Percentiles rank a stretch among this genome's conserved stretches.
These are phyloP conservation scores for Tuber melanosporum DNA, from an alignment of 495 filamentous ascomycete genomes.

Conservation along the genomic window DNA sequence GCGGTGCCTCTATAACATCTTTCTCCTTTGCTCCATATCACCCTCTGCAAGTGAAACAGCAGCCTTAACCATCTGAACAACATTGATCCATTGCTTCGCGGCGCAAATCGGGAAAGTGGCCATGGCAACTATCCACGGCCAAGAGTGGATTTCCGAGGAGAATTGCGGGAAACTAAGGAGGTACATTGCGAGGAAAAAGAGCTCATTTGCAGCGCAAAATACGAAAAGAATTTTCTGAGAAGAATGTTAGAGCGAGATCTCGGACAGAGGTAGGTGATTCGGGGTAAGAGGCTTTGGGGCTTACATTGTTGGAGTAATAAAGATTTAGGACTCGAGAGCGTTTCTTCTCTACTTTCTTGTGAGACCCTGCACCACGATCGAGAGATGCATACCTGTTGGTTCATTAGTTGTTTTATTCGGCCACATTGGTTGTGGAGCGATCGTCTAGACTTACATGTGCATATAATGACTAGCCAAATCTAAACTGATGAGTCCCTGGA, in stretches of 20 bases:
- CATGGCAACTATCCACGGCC: conserved; percentile 83
- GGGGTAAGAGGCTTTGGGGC: conserved; percentile 34
- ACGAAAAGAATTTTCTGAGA: conserved; percentile 79
- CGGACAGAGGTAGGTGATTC: conserved; percentile 9
- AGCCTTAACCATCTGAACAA: conserved; percentile 90
- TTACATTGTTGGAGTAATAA: conserved; percentile 93
- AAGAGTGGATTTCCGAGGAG: conserved; percentile 56
- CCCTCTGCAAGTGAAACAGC: conserved; percentile 87
- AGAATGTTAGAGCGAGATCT: conserved; percentile 14
- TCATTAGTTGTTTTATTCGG: background rate
- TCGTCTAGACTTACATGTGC: conserved; percentile 78
- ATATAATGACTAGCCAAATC: conserved; percentile 96
- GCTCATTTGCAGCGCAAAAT: conserved; percentile 83
- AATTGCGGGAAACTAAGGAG: conserved; percentile 90
- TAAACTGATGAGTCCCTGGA: conserved; percentile 84
- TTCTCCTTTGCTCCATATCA: conserved; percentile 56
- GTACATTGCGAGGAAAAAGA: conserved; percentile 96
- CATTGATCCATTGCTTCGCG: conserved; percentile 86
- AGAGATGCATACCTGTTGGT: conserved; percentile 40
- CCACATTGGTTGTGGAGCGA: background rate
- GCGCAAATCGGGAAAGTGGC: conserved; percentile 79
- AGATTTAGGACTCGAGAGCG: conserved; percentile 77
- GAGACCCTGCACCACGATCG: conserved; percentile 45
- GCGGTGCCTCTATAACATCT: conserved; percentile 8
- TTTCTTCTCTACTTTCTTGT: conserved; percentile 85